Conservation (phyloP, 257 asterid species). For the Echites panduratus region DNA sequence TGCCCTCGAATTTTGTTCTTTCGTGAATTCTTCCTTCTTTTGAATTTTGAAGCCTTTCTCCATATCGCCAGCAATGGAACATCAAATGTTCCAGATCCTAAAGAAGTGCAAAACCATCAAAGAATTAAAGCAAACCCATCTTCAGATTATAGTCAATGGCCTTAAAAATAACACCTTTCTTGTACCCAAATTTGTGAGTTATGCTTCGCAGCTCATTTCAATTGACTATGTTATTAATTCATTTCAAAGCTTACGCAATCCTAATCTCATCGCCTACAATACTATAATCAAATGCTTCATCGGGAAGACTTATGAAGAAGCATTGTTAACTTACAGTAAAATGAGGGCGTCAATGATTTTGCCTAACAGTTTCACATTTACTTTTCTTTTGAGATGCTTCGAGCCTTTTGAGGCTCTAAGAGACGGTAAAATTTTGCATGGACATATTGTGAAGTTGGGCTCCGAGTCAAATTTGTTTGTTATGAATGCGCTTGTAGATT, state of each 20-base stretch:
- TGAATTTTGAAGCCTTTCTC: neutral
- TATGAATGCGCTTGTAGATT: conserved; percentile 49
- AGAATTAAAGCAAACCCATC: conserved; percentile 43
- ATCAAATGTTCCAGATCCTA: conserved; percentile 25
- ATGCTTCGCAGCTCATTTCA: conserved; percentile 35
- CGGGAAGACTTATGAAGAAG: conserved; percentile 31
- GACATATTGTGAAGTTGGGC: conserved; percentile 48
- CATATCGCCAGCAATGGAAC: conserved; percentile 29
- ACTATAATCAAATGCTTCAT: conserved; percentile 45
- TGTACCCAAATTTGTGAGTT: conserved; percentile 33
- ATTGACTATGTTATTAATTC: conserved; percentile 28
- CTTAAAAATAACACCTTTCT: conserved; percentile 31
- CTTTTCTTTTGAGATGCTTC: conserved; percentile 36
- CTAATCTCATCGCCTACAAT: conserved; percentile 34
- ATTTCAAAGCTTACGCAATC: conserved; percentile 21
- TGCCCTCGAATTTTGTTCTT: neutral
- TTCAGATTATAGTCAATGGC: conserved; percentile 42
- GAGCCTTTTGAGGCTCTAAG: conserved; percentile 32
- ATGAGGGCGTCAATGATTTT: conserved; percentile 32
- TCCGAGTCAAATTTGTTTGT: conserved; percentile 49
- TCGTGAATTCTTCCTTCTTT: neutral
- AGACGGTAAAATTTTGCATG: conserved; percentile 43
- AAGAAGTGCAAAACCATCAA: conserved; percentile 31
- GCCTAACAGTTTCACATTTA: conserved; percentile 43
- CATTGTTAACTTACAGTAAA: conserved; percentile 23